These are phyloP conservation scores for Wallemia ichthyophaga DNA, from an alignment of 1,284 basidiomycete species.

Conservation along the genomic window DNA sequence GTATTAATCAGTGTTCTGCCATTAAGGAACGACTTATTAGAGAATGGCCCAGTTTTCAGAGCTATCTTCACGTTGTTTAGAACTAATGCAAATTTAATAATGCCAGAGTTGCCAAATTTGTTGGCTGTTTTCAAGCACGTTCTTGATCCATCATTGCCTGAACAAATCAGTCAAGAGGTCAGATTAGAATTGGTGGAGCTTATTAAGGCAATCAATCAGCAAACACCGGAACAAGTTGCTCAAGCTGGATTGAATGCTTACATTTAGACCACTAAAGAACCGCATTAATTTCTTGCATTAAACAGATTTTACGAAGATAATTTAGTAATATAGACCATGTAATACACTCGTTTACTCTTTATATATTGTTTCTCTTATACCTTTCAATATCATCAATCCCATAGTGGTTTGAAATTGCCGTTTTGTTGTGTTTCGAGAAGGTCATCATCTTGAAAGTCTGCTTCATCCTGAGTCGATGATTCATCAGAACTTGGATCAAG, in stretches of 20 bases:
- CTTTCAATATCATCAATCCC: neutral
- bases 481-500: neutral
- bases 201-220: constrained; percentile 37
- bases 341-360: neutral
- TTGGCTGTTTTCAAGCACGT: constrained; percentile 58
- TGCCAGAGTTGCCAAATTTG: constrained; percentile 47
- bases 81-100: constrained; percentile 32
- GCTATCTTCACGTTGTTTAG: constrained; percentile 69
- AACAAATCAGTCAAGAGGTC: constrained; percentile 48
- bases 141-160: constrained; percentile 36
- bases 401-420: neutral
- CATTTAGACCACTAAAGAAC: constrained; percentile 1
- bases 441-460: neutral
- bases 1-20: constrained; percentile 57
- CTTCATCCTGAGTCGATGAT: neutral
- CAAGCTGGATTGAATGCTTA: constrained; percentile 30
- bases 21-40: constrained; percentile 48
- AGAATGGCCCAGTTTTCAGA: constrained; percentile 67
- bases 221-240: constrained; percentile 41
- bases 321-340: constrained; percentile 1
- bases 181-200: constrained; percentile 43
- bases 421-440: neutral
- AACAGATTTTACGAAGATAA: neutral
- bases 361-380: neutral
- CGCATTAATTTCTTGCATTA: neutral